Evolutionary conservation across 2,329 filamentous ascomycete species (phyloP).

Genomic region (Lasiodiplodia theobromae): DNA sequence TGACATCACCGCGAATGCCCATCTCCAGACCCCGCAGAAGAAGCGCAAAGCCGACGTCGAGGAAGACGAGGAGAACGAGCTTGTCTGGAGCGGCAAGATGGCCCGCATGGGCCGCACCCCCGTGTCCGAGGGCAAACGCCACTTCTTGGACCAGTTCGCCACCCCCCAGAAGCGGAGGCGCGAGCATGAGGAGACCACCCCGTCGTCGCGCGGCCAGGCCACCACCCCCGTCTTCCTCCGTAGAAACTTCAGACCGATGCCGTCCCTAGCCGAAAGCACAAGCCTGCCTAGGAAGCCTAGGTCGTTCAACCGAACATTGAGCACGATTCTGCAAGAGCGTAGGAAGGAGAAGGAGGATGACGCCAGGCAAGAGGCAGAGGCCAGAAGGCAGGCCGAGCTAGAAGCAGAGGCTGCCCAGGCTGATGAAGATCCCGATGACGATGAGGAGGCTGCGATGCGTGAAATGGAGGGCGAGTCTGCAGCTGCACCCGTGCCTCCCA

Average conservation of each 20-base stretch:
- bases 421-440: constrained; percentile 58
- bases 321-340: constrained; percentile 31
- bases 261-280: constrained; percentile 60
- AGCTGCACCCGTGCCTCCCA: constrained; percentile 38
- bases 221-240: constrained; percentile 76
- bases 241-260: constrained; percentile 57
- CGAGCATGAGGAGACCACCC: constrained; percentile 46
- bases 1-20: constrained; percentile 42
- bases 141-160: constrained; percentile 68
- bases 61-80: constrained; percentile 36
- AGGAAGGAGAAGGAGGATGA: constrained; percentile 38
- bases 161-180: constrained; percentile 65
- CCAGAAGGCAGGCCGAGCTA: constrained; percentile 66
- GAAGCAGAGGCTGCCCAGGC: constrained; percentile 50
- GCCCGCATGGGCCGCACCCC: constrained; percentile 54
- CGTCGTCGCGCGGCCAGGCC: constrained; percentile 41
- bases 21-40: constrained; percentile 50
- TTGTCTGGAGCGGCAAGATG: constrained; percentile 38
- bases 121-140: constrained; percentile 65
- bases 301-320: constrained; percentile 18
- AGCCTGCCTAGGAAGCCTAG: constrained; percentile 60
- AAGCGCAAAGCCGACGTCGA: constrained; percentile 26
- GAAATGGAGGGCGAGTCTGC: constrained; percentile 67
- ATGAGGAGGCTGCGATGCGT: constrained; percentile 76
- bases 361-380: constrained; percentile 48